Percentiles rank a stretch among this genome's conserved stretches.
Conservation (phyloP, 129 eudicot species). For the Pittosporum tobira region DNA sequence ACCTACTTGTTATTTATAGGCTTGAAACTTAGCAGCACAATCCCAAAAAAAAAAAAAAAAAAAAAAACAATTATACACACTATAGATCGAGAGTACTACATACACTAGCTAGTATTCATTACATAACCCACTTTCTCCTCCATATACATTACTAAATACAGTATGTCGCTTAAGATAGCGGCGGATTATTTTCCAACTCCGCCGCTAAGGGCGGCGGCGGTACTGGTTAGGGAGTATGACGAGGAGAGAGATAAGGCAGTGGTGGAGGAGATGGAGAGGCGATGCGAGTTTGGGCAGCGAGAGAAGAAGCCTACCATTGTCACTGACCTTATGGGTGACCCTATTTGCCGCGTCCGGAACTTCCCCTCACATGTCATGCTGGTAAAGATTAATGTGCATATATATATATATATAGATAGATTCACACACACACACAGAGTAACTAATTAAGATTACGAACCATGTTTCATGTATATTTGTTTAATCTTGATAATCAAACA, state of each 20-base stretch:
- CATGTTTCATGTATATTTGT: background rate
- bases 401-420: background rate
- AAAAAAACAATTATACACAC: too few relatives aligned
- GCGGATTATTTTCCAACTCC: conserved; percentile 16
- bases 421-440: too few relatives aligned
- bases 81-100: too few relatives aligned
- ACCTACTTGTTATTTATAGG: background rate
- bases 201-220: conserved; percentile 1
- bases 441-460: background rate
- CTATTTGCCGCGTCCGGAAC: conserved; percentile 38
- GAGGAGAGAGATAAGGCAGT: conserved; percentile 33
- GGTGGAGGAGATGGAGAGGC: conserved; percentile 51
- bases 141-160: too few relatives aligned
- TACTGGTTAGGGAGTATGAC: conserved; percentile 40
- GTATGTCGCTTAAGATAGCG: conserved; percentile 24
- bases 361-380: conserved; percentile 34
- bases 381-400: conserved; percentile 19
- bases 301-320: conserved; percentile 35
- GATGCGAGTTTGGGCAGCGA: conserved; percentile 46
- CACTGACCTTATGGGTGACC: conserved; percentile 61
- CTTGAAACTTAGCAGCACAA: background rate
- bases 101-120: too few relatives aligned
- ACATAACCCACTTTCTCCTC: too few relatives aligned
- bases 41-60: too few relatives aligned
- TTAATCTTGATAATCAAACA: background rate